phyloP scores from a whole-genome alignment of 2,329 filamentous ascomycete species.

The Byssochlamys sp. region DNA sequence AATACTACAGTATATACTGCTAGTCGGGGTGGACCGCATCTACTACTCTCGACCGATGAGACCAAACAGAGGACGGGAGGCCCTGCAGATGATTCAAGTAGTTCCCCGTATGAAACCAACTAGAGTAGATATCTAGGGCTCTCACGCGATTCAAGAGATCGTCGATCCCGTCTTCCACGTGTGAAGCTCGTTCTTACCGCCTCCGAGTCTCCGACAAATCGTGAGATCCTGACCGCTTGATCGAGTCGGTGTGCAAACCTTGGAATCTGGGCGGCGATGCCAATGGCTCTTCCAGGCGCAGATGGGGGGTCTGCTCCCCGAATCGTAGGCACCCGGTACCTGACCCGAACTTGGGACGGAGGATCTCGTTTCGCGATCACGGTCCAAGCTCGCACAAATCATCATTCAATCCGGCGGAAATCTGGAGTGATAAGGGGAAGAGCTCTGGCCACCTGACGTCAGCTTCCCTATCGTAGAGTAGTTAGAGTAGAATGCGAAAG shows the following conservation, averaged over 20 bases:
- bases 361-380: background rate
- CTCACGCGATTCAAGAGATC: background rate
- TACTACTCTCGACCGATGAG: background rate
- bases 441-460: slow-evolving; percentile 14
- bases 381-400: background rate
- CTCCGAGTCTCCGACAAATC: background rate
- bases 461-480: background rate
- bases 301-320: background rate
- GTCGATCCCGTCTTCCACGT: background rate
- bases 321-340: background rate
- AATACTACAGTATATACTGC: too few relatives aligned
- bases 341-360: background rate
- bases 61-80: background rate
- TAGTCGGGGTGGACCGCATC: background rate
- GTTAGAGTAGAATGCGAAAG: background rate
- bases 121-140: background rate
- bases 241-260: background rate
- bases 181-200: background rate
- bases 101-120: background rate
- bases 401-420: background rate
- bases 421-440: background rate
- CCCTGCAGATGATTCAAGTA: background rate
- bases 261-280: background rate
- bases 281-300: background rate
- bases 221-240: background rate